Percentiles rank a stretch among this genome's conserved stretches.
These are phyloP conservation scores for Lanmaoa pseudosensibilis DNA, from an alignment of 768 basidiomycete species.

Conservation along the genomic window DNA sequence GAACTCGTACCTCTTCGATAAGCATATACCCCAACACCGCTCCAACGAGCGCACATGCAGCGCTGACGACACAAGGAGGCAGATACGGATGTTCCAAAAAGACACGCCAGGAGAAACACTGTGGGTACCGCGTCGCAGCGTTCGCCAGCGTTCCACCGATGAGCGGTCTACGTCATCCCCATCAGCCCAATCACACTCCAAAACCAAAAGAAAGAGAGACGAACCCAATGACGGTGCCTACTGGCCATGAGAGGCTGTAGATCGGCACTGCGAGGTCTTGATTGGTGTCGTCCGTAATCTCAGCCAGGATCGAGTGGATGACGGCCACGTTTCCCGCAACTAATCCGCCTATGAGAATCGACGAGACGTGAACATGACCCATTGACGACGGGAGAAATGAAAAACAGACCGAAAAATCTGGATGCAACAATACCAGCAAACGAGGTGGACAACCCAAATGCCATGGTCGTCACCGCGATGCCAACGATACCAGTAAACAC, in stretches of 20 bases:
- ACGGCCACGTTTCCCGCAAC: conserved; percentile 63
- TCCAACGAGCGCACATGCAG: conserved; percentile 8
- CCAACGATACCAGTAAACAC: conserved; percentile 53
- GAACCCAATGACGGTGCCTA: conserved; percentile 56
- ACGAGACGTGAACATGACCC: not conserved
- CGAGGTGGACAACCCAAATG: conserved; percentile 56
- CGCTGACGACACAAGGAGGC: conserved; percentile 16
- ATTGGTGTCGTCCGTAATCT: conserved; percentile 63
- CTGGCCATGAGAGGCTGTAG: conserved; percentile 57
- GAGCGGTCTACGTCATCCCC: conserved; percentile 10
- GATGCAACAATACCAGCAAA: conserved; percentile 49
- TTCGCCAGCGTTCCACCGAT: conserved; percentile 24
- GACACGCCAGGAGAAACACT: conserved; percentile 11
- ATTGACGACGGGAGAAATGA: not conserved
- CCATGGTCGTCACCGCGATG: conserved; percentile 48
- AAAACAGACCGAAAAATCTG: conserved; percentile 49
- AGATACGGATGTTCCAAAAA: conserved; percentile 19
- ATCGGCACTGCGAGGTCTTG: conserved; percentile 58
- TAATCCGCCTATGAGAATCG: conserved; percentile 53
- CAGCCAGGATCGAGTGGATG: conserved; percentile 58
- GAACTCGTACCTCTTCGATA: conserved; percentile 21
- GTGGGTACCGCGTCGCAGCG: conserved; percentile 17
- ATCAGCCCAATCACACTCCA: not conserved
- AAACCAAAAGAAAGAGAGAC: not conserved
- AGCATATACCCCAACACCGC: conserved; percentile 15